phyloP scores from a whole-genome alignment of 768 basidiomycete genomes.

The Amylocystis lapponica region DNA sequence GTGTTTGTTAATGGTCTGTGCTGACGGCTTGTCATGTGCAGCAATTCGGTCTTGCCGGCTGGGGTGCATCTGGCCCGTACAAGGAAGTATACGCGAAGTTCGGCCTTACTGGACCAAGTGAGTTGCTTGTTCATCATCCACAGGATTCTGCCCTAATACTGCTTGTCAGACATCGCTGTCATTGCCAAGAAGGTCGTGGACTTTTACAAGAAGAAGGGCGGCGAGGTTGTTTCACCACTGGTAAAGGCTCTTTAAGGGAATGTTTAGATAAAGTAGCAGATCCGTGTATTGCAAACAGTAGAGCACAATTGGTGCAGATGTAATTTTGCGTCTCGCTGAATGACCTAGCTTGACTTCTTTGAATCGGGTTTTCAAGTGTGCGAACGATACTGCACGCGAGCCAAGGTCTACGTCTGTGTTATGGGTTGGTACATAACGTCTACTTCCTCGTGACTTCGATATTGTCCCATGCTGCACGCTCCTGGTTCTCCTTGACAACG shows the following conservation, averaged over 20 bases:
- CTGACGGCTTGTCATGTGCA: slow-evolving; percentile 21
- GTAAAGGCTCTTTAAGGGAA: slow-evolving; percentile 55
- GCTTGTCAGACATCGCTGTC: slow-evolving; percentile 57
- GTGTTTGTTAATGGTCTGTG: background rate
- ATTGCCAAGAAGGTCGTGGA: slow-evolving; percentile 82
- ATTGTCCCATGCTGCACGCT: slow-evolving; percentile 79
- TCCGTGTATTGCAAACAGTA: too few relatives aligned
- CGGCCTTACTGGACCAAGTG: slow-evolving; percentile 73
- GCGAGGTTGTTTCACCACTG: slow-evolving; percentile 66
- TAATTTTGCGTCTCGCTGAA: too few relatives aligned
- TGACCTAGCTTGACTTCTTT: background rate
- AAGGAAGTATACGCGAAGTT: slow-evolving; percentile 89
- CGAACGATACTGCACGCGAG: background rate
- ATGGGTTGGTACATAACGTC: background rate
- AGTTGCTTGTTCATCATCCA: slow-evolving; percentile 21
- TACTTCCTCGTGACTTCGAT: slow-evolving; percentile 60
- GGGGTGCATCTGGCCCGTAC: slow-evolving; percentile 90
- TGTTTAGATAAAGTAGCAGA: too few relatives aligned
- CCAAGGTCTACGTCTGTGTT: background rate
- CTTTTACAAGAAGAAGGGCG: slow-evolving; percentile 81
- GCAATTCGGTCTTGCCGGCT: slow-evolving; percentile 69
- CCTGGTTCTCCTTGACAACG: slow-evolving; percentile 68
- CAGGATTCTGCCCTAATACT: slow-evolving; percentile 1
- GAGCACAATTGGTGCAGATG: too few relatives aligned
- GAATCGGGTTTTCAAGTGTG: background rate